Percentiles rank a stretch among this genome's conserved stretches.
Conservation (phyloP, 768 basidiomycete genomes). For the Exidia glandulosa region DNA sequence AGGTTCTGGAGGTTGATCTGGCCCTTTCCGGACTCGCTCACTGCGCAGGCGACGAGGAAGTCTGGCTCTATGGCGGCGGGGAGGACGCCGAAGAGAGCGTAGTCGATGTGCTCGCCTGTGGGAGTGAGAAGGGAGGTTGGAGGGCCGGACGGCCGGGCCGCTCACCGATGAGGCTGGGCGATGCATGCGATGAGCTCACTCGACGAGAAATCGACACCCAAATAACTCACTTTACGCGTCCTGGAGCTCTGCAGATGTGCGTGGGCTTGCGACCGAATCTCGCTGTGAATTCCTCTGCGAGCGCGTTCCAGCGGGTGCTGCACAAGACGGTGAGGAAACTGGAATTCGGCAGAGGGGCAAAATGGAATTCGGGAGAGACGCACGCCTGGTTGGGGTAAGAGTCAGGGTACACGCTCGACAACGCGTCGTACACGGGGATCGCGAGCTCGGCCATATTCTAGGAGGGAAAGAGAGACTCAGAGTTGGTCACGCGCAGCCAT, state of each 20-base stretch:
- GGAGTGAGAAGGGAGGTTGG: conserved; percentile 6
- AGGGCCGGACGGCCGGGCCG: conserved; percentile 19
- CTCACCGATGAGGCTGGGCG: conserved; percentile 25
- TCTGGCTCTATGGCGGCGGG: conserved; percentile 80
- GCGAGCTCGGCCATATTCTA: conserved; percentile 19
- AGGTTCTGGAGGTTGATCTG: conserved; percentile 20
- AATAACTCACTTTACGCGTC: conserved; percentile 58
- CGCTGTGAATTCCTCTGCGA: conserved; percentile 48
- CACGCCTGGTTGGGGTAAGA: conserved; percentile 44
- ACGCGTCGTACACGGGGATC: conserved; percentile 51
- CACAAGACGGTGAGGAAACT: neutral
- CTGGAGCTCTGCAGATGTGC: conserved; percentile 68
- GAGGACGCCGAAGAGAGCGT: conserved; percentile 71
- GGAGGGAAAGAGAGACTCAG: neutral
- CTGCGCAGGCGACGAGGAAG: conserved; percentile 66
- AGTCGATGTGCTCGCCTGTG: conserved; percentile 82
- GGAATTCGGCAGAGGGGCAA: neutral
- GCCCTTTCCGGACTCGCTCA: conserved; percentile 20
- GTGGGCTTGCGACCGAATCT: conserved; percentile 57
- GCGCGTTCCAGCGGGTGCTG: conserved; percentile 47
- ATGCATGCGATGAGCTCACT: neutral
- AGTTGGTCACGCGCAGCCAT: no score
- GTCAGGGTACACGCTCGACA: conserved; percentile 44
- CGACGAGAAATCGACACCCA: neutral
- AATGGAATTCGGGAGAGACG: conserved; percentile 6